Conservation (phyloP, 805 yeast species). For the Metschnikowia chrysomelidarum region DNA sequence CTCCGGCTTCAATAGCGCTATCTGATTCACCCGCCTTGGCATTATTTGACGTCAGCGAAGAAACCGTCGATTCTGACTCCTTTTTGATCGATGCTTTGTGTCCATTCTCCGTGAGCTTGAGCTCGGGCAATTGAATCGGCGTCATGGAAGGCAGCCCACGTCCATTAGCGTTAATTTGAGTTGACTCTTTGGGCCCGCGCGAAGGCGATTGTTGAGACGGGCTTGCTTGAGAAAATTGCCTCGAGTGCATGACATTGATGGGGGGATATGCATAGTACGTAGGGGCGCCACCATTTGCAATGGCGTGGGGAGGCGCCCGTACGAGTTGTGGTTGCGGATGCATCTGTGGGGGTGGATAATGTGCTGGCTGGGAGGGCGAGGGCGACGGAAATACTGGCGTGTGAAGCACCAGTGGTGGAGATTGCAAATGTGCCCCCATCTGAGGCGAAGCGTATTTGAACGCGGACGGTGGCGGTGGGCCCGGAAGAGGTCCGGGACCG, state of each 20-base stretch:
- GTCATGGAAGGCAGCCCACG: not conserved
- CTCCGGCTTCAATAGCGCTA: no score
- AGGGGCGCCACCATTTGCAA: conserved; percentile 5
- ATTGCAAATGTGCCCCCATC: not conserved
- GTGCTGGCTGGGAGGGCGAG: conserved; percentile 1
- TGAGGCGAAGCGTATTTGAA: conserved; percentile 4
- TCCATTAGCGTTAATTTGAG: no score
- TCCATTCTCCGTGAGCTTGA: conserved; percentile 6
- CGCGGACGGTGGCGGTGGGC: conserved; percentile 34
- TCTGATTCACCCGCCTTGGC: no score
- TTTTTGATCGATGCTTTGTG: not conserved
- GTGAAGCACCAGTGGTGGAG: conserved; percentile 4
- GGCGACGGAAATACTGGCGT: conserved; percentile 1
- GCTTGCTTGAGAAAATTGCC: conserved; percentile 2
- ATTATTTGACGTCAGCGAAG: no score
- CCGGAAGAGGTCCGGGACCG: conserved; percentile 44
- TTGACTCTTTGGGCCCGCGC: no score
- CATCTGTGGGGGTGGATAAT: conserved; percentile 3
- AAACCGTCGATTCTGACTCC: no score
- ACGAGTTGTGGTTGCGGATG: conserved; percentile 7
- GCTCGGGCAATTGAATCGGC: conserved; percentile 17
- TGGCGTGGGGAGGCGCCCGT: conserved; percentile 6
- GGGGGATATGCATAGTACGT: conserved; percentile 11
- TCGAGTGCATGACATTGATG: conserved; percentile 2
- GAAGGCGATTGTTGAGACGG: no score